These are phyloP conservation scores for Talinum fruticosum DNA, from an alignment of 148 eudicot genomes.

Conservation along the genomic window DNA sequence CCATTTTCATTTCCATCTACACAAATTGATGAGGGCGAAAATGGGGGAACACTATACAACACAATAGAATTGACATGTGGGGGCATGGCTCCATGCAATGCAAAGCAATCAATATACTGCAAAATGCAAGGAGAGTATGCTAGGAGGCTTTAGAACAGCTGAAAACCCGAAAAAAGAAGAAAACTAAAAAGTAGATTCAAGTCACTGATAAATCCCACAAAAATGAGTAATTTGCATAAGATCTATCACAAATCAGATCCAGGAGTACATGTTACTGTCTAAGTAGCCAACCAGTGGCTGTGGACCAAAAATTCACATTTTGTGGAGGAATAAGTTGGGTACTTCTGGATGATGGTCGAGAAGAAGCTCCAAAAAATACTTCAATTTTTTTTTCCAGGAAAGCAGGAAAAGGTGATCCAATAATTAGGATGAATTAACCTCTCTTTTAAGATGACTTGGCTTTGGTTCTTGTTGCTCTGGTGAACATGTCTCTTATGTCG, in stretches of 20 bases:
- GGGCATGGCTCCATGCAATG: no score
- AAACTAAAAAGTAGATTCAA: not conserved
- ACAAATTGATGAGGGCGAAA: no score
- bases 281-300: not conserved
- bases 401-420: not conserved
- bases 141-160: not conserved
- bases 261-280: no score
- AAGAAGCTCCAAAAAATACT: not conserved
- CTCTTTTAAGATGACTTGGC: conserved; percentile 20
- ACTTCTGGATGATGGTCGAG: not conserved
- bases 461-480: conserved; percentile 62
- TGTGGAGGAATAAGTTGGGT: not conserved
- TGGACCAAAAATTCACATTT: not conserved
- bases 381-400: not conserved
- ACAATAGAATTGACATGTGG: no score
- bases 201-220: not conserved
- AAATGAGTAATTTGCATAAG: not conserved
- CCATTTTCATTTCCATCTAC: no score
- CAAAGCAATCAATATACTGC: no score
- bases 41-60: no score
- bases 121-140: no score
- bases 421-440: not conserved
- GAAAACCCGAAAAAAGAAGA: not conserved
- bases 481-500: conserved; percentile 86
- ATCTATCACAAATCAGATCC: not conserved